Base-by-base conservation (phyloP, 2,329 filamentous ascomycete genomes). In the Colletotrichum liriopes region DNA sequence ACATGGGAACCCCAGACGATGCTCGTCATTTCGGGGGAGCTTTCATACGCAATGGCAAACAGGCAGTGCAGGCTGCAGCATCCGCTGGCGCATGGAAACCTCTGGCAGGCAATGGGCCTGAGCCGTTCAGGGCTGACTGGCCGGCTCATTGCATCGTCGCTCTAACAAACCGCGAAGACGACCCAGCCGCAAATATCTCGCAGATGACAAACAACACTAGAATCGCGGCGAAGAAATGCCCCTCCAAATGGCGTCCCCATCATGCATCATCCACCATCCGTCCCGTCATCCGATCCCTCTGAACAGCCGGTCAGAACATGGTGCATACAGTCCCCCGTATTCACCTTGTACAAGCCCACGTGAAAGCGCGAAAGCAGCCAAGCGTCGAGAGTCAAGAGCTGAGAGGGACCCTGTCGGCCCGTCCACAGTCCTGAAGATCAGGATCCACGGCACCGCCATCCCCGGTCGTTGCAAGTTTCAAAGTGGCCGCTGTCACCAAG, bases 391-490 rank as follows among this genome's bases (percentile, higher is more conserved):
- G 32, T 37, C 52, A 23, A 56, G 20, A 43, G 41, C 51, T 51
- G 60, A 67, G 58, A 35, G 64, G 45, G 49, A 56, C 69, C 65
- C 54, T 72, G 65, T 60, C 65, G 65, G 65, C 45, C 59, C 65
- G 69, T 64, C 45, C 59, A 18, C 58, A 26, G 43, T 60, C 45
- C 39, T 64, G 69, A 72, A 65, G 69, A 72, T 72, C 69, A 49
- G 59, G 39, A 58, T 60, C 69, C 69, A 72, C 65, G 65, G 70
- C 70, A 72, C 70, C 70, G 70, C 70, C 52, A 72, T 72, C 69
- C 69, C 69, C 65, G 69, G 69, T 72, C 69, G 59, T 55, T 51
- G 41, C 65, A 64, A 35, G 69, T 72, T 72, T 72, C 49, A 64
- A 41, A 39, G 45, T 55, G 11, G 32, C 56, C 56, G 23, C 43